Percentiles rank a stretch among this genome's conserved stretches.
Evolutionary conservation across 2,329 filamentous ascomycete genomes (phyloP).

Genomic region (Metarhizium robertsii): DNA sequence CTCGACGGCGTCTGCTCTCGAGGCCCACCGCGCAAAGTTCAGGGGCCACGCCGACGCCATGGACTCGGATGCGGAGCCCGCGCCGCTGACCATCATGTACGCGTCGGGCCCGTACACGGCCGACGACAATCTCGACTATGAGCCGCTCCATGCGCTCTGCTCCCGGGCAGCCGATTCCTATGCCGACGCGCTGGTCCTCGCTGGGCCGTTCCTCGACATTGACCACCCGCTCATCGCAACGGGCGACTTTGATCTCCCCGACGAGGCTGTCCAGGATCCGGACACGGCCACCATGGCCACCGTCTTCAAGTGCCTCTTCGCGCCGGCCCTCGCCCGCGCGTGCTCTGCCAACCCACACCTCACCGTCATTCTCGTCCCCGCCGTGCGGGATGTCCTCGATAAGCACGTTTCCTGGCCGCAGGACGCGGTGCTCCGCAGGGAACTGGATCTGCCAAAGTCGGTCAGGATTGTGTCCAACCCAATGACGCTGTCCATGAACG

Average conservation of each 20-base stretch:
- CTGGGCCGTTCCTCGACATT: slow-evolving; percentile 82
- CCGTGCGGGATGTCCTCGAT: slow-evolving; percentile 69
- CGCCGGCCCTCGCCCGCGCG: slow-evolving; percentile 62
- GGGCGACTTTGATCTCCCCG: slow-evolving; percentile 69
- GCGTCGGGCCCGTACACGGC: slow-evolving; percentile 86
- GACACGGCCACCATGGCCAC: slow-evolving; percentile 74
- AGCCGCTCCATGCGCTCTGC: slow-evolving; percentile 75
- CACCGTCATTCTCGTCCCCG: slow-evolving; percentile 75
- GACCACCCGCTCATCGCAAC: slow-evolving; percentile 82
- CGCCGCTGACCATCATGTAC: slow-evolving; percentile 67
- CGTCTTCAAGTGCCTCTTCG: slow-evolving; percentile 74
- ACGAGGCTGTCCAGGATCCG: slow-evolving; percentile 56
- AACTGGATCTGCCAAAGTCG: slow-evolving; percentile 70
- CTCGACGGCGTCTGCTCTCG: slow-evolving; percentile 55
- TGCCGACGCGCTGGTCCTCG: slow-evolving; percentile 70
- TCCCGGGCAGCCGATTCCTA: slow-evolving; percentile 63
- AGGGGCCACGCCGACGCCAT: slow-evolving; percentile 54
- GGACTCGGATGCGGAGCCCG: slow-evolving; percentile 39
- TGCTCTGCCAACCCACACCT: slow-evolving; percentile 61
- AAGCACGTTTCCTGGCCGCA: slow-evolving; percentile 81
- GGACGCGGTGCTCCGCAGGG: slow-evolving; percentile 53
- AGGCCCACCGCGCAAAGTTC: slow-evolving; percentile 60
- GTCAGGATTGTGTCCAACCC: slow-evolving; percentile 79
- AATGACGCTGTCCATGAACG: slow-evolving; percentile 82
- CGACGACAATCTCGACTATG: slow-evolving; percentile 85